Conservation (phyloP, 176 grass and related monocot species). For the Triticum monococcum region DNA sequence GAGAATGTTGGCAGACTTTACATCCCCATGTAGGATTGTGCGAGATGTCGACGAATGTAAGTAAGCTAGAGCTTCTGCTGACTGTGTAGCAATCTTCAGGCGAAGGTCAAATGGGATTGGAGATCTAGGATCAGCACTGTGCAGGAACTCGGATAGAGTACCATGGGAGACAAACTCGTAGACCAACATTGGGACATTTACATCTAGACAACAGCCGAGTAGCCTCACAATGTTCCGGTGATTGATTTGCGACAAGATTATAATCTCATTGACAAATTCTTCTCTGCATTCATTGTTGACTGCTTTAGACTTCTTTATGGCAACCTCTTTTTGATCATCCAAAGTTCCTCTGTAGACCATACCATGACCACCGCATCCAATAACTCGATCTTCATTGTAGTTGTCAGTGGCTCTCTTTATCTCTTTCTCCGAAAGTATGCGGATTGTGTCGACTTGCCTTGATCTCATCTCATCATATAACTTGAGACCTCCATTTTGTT, state of each 20-base stretch:
- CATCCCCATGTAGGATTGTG: background rate
- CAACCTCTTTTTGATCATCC: background rate
- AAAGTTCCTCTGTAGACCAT: constrained; percentile 16
- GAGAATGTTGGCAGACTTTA: background rate
- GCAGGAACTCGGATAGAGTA: background rate
- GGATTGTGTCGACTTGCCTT: background rate
- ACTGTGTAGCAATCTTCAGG: background rate
- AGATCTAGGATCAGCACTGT: background rate
- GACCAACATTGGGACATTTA: background rate
- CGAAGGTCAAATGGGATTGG: background rate
- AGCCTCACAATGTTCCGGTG: constrained; percentile 12
- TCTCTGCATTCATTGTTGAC: background rate
- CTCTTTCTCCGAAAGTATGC: background rate
- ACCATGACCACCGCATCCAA: background rate
- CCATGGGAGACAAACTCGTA: constrained; percentile 2
- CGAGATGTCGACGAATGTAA: background rate
- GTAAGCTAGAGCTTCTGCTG: constrained; percentile 14
- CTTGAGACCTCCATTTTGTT: background rate
- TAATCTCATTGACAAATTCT: constrained; percentile 17
- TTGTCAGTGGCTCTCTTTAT: constrained; percentile 4
- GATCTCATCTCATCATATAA: constrained; percentile 10
- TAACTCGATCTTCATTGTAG: background rate
- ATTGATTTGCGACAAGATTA: constrained; percentile 1
- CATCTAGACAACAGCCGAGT: background rate
- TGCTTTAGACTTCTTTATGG: background rate